Evolutionary conservation across 2,329 filamentous ascomycete species (phyloP).

Genomic region (Elsinoe necatrix): DNA sequence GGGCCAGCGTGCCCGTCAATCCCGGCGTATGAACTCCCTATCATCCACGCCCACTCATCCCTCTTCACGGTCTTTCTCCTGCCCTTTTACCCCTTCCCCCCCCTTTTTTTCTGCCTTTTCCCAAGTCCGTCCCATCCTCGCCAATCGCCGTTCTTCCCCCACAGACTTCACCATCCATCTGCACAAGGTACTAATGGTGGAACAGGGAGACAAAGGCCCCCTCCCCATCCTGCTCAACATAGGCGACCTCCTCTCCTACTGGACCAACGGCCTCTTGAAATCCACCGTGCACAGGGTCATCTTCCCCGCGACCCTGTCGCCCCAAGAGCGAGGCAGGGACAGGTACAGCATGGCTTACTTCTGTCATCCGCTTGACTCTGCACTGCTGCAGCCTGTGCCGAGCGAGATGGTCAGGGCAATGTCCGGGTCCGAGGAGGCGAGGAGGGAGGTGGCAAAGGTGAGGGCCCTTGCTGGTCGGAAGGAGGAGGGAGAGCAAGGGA

Average conservation of each 20-base stretch:
- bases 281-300: conserved; percentile 85
- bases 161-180: too few species aligned
- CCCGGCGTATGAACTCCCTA: conserved; percentile 23
- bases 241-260: conserved; percentile 68
- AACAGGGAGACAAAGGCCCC: neutral
- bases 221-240: conserved; percentile 62
- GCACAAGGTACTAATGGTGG: neutral
- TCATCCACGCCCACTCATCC: neutral
- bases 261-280: conserved; percentile 81
- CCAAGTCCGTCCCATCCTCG: too few species aligned
- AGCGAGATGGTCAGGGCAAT: conserved; percentile 41
- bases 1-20: conserved; percentile 38
- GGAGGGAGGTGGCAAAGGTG: conserved; percentile 26
- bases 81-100: neutral
- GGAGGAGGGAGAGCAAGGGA: conserved; percentile 22
- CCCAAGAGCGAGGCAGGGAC: conserved; percentile 35
- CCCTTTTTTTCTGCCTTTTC: neutral
- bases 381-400: conserved; percentile 47
- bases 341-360: conserved; percentile 55
- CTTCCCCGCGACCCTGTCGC: conserved; percentile 39
- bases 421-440: conserved; percentile 26
- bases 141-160: too few species aligned
- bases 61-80: neutral
- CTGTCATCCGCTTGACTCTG: conserved; percentile 52
- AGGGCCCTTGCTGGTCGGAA: conserved; percentile 21